These are phyloP conservation scores for Solanum etuberosum DNA, from an alignment of 257 asterid genomes.

Conservation along the genomic window DNA sequence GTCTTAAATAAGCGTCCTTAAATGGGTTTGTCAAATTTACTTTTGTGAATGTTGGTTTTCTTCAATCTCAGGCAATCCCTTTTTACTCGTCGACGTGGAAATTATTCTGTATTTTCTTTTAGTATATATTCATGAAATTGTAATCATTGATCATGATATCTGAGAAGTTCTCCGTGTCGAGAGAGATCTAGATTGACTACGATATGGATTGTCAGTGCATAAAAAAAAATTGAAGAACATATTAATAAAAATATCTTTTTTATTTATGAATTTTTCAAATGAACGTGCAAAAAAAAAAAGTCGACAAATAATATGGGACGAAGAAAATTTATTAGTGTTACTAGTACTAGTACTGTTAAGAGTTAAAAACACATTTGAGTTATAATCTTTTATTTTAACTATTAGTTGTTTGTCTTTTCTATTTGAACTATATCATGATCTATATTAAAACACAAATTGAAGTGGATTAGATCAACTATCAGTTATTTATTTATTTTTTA, in stretches of 20 bases:
- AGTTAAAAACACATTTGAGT: too few species aligned
- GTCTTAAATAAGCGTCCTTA: neutral
- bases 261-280: fast-evolving
- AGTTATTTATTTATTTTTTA: too few species aligned
- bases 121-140: neutral
- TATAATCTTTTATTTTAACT: too few species aligned
- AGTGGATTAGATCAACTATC: neutral
- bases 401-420: too few species aligned
- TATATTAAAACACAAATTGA: neutral
- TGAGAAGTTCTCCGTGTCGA: neutral
- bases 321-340: neutral
- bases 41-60: too few species aligned
- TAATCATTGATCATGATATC: too few species aligned
- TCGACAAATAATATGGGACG: neutral
- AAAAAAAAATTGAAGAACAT: neutral
- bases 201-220: neutral
- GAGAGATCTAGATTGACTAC: neutral
- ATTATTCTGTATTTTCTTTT: too few species aligned
- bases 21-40: neutral
- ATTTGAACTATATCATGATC: neutral
- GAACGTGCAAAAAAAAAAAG: too few species aligned
- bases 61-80: neutral
- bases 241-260: too few species aligned
- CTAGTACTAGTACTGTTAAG: neutral
- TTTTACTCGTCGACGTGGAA: neutral